A percentile compares a stretch with the other conserved stretches of the same genome.
phyloP scores from a whole-genome alignment of 805 yeast species.

The Kodamaea kakaduensis region DNA sequence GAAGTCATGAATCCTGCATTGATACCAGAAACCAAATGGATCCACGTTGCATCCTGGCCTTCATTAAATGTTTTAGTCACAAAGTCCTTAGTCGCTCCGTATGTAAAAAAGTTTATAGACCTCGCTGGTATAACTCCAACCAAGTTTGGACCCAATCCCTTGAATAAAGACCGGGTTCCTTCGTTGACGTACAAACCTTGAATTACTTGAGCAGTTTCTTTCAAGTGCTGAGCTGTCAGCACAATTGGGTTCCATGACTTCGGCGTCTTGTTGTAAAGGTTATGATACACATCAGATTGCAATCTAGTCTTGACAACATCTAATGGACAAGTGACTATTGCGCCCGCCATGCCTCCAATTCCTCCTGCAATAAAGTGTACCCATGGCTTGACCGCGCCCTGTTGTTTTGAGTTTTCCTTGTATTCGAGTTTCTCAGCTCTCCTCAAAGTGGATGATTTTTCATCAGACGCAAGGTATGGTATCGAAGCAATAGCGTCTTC shows the following conservation, averaged over 20 bases:
- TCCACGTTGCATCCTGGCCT: conserved; percentile 76
- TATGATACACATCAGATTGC: conserved; percentile 80
- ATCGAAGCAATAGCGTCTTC: conserved; percentile 56
- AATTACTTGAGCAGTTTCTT: conserved; percentile 75
- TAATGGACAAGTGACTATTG: conserved; percentile 87
- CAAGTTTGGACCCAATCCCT: conserved; percentile 93
- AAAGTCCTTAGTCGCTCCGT: conserved; percentile 85
- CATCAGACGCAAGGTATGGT: conserved; percentile 68
- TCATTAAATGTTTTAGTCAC: conserved; percentile 63
- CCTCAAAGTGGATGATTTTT: conserved; percentile 55
- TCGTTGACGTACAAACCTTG: conserved; percentile 65
- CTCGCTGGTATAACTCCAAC: conserved; percentile 98
- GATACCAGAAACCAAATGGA: conserved; percentile 83
- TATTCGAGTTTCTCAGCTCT: conserved; percentile 25
- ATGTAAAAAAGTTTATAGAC: conserved; percentile 92
- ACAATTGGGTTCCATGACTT: conserved; percentile 33
- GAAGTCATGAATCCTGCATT: conserved; percentile 92
- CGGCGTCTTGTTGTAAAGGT: conserved; percentile 48
- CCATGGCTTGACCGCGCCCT: conserved; percentile 36
- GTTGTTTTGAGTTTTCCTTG: conserved; percentile 12
- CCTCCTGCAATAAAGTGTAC: conserved; percentile 91
- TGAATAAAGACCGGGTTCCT: conserved; percentile 83
- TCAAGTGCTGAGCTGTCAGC: conserved; percentile 66
- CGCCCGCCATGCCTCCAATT: conserved; percentile 97
- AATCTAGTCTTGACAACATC: conserved; percentile 95